A percentile compares a stretch with the other conserved stretches of the same genome.
phyloP scores from a whole-genome alignment of 148 eudicot species.

The Pouteria glomerata region DNA sequence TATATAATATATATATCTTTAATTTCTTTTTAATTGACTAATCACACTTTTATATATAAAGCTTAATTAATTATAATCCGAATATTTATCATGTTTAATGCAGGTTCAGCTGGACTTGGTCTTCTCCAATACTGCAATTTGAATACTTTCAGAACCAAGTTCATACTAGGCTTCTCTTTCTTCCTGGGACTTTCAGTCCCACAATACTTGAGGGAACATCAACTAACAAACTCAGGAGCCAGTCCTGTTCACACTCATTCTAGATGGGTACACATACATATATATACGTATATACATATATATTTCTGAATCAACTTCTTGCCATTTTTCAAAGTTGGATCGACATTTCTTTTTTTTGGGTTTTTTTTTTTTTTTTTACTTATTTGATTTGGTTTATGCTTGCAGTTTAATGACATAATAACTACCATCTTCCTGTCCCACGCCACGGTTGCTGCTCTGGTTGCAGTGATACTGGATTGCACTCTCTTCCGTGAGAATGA shows the following conservation, averaged over 20 bases:
- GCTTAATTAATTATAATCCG: too few species aligned
- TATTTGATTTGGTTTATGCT: background rate
- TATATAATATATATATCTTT: too few species aligned
- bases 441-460: slow-evolving; percentile 43
- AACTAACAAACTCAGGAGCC: slow-evolving; percentile 14
- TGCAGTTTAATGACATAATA: slow-evolving; percentile 57
- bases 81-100: slow-evolving; percentile 1
- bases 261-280: slow-evolving; percentile 47
- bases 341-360: background rate
- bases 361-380: background rate
- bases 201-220: slow-evolving; percentile 52
- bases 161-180: slow-evolving; percentile 64
- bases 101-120: slow-evolving; percentile 81
- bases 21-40: too few species aligned
- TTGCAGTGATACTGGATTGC: slow-evolving; percentile 51
- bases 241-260: slow-evolving; percentile 45
- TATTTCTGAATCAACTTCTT: too few species aligned
- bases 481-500: slow-evolving; percentile 38
- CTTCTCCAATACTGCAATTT: slow-evolving; percentile 82
- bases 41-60: too few species aligned
- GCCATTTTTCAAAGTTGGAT: too few species aligned
- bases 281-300: background rate
- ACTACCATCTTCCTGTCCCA: slow-evolving; percentile 48
- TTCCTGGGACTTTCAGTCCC: slow-evolving; percentile 69
- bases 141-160: slow-evolving; percentile 72